Evolutionary conservation across 352 stramenopile genomes (phyloP).

Genomic region (Phytophthora tentaculata): DNA sequence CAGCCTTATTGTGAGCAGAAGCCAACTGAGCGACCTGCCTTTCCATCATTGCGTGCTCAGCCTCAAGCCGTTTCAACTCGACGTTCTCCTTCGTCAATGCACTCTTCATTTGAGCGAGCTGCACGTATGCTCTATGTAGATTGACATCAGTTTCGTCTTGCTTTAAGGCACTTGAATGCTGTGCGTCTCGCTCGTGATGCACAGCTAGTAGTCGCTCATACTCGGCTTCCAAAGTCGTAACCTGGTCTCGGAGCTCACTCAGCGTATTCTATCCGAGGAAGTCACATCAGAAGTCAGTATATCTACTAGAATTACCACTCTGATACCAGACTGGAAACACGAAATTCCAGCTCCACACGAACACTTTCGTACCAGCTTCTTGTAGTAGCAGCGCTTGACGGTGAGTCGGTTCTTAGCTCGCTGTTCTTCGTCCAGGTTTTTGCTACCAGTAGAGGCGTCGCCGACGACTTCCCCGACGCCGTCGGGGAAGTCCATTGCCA

Average conservation of each 20-base stretch:
- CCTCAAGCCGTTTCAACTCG: constrained; percentile 52
- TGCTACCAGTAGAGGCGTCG: constrained; percentile 2
- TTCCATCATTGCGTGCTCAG: constrained; percentile 49
- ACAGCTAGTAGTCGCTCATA: constrained; percentile 47
- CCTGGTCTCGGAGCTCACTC: constrained; percentile 52
- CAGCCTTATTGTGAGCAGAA: constrained; percentile 42
- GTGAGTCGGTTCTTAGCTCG: constrained; percentile 63
- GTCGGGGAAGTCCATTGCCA: constrained; percentile 24
- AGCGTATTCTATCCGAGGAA: constrained; percentile 49
- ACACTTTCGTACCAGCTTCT: constrained; percentile 55
- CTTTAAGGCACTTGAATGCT: constrained; percentile 18
- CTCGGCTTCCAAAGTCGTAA: constrained; percentile 45
- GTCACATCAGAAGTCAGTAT: constrained; percentile 8
- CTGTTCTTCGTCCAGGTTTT: constrained; percentile 40
- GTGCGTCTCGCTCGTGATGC: constrained; percentile 36
- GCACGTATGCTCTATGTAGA: constrained; percentile 44
- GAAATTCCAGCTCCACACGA: neutral
- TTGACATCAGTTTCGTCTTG: neutral
- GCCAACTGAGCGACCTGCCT: constrained; percentile 51
- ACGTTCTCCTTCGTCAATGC: constrained; percentile 55
- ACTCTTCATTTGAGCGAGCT: constrained; percentile 50
- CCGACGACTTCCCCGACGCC: no score
- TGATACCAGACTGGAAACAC: neutral
- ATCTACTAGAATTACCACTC: constrained; percentile 1
- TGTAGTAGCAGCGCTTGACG: constrained; percentile 80